Evolutionary conservation across 768 basidiomycete genomes (phyloP).

Genomic region (Fistulinella prunicolor): DNA sequence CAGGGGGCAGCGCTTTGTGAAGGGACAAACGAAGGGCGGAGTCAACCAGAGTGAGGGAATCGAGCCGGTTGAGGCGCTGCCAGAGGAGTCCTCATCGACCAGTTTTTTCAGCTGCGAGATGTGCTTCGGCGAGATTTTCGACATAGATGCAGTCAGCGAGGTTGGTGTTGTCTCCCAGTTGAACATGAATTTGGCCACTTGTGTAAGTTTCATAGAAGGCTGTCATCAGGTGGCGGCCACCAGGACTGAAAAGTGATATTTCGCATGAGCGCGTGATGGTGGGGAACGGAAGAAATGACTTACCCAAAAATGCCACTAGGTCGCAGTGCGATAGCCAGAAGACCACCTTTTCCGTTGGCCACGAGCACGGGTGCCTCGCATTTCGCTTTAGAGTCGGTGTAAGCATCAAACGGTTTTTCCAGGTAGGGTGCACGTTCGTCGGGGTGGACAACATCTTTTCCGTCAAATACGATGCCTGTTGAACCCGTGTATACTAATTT

Average conservation of each 20-base stretch:
- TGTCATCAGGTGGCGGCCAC: constrained; percentile 81
- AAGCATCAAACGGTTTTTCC: constrained; percentile 76
- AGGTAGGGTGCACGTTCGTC: constrained; percentile 86
- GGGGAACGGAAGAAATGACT: constrained; percentile 28
- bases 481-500: too few relatives aligned
- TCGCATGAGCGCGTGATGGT: constrained; percentile 1
- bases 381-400: constrained; percentile 91
- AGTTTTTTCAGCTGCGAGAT: constrained; percentile 92
- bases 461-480: constrained; percentile 88
- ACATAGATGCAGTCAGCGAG: constrained; percentile 97
- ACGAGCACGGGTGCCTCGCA: constrained; percentile 80
- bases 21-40: constrained; percentile 43
- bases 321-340: constrained; percentile 85
- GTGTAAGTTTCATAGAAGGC: constrained; percentile 78
- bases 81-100: constrained; percentile 41
- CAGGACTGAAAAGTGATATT: constrained; percentile 53
- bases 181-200: constrained; percentile 85
- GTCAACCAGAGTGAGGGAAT: constrained; percentile 33
- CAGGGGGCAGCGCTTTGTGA: constrained; percentile 53
- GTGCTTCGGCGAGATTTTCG: constrained; percentile 91
- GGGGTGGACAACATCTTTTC: constrained; percentile 72
- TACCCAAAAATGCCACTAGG: constrained; percentile 97
- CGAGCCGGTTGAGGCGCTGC: constrained; percentile 13
- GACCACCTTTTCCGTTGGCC: constrained; percentile 81
- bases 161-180: constrained; percentile 92